Evolutionary conservation across 1,284 basidiomycete species (phyloP).

Genomic region (Heimioporus punctisporus): DNA sequence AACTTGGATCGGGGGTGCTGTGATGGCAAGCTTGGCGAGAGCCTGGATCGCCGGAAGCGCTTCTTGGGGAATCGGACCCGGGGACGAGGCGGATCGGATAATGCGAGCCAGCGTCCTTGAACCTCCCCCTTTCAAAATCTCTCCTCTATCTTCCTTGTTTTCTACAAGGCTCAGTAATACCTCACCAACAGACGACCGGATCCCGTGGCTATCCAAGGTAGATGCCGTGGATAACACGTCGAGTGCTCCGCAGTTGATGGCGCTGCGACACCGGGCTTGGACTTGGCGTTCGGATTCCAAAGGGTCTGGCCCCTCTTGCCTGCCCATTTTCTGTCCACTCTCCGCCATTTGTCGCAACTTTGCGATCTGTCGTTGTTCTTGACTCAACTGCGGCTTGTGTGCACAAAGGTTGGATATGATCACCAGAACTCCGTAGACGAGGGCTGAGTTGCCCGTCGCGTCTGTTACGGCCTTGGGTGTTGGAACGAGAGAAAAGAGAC

Average conservation of each 20-base stretch:
- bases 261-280: slow-evolving; percentile 53
- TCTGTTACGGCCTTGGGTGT: slow-evolving; percentile 41
- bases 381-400: slow-evolving; percentile 69
- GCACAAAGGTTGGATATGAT: slow-evolving; percentile 76
- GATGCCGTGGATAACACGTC: slow-evolving; percentile 63
- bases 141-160: slow-evolving; percentile 76
- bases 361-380: slow-evolving; percentile 82
- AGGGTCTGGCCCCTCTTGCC: slow-evolving; percentile 29
- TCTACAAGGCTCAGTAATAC: slow-evolving; percentile 76
- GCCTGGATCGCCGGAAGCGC: slow-evolving; percentile 79
- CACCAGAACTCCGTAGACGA: slow-evolving; percentile 77
- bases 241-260: slow-evolving; percentile 65
- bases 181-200: slow-evolving; percentile 52
- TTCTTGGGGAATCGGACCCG: slow-evolving; percentile 23
- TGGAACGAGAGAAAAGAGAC: slow-evolving; percentile 64
- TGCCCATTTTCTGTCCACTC: slow-evolving; percentile 33
- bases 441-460: slow-evolving; percentile 42
- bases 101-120: slow-evolving; percentile 67
- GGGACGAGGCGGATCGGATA: slow-evolving; percentile 45
- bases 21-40: slow-evolving; percentile 92
- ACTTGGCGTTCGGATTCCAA: slow-evolving; percentile 70
- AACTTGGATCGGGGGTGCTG: slow-evolving; percentile 86
- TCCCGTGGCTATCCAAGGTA: slow-evolving; percentile 55
- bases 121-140: slow-evolving; percentile 84
- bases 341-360: slow-evolving; percentile 78